Base-by-base conservation (phyloP, 768 basidiomycete genomes). In the Mycena leptocephala region DNA sequence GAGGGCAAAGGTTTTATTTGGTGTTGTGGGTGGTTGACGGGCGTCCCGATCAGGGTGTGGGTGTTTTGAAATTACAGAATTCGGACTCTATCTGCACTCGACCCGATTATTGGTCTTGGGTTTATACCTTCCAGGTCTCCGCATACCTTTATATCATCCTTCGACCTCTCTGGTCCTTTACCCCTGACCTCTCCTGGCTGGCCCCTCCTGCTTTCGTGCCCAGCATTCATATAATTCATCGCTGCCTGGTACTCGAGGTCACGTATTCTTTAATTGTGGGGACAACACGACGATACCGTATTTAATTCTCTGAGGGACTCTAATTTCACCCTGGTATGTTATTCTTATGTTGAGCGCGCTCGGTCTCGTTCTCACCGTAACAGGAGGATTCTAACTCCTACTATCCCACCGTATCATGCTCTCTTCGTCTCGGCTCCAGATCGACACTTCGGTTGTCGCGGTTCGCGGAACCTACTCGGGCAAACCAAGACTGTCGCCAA, bases 341-440 rank as follows among this genome's bases (percentile, higher is more conserved):
- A 26, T 39, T 68, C 10, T 20, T 62, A 9, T 70, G 13, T 37
- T 64, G 18, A 35, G 24, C 64, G 56, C 24, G 30, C 11, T 26
- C 5, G 22, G 14, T n/a, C 26, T n/a, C 28, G 20, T 39, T 43
- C 53, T 61, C 14, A 64, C 32, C 28, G 5, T 22, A 55, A 67
- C 64, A 76, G 75, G 73, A 74, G 73, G 48, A 32, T 35, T 58
- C 58, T 46, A 67, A 55, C 48, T 39, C 33, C 56, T 30, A 67
- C 64, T 76, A 71, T 32, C 64, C 64, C 58, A 41, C 41, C 26
- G 51, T 6, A 26, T 46, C 65, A 76, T 76, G 75, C 72, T 72
- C 51, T 68, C 75, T 71, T 51, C 70, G 59, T 76, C 84, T 43
- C 81, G 80, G 55, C 84, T 81, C 61, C 80, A 81, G 69, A 82